phyloP scores from a whole-genome alignment of 2,329 filamentous ascomycete species.

The Colletotrichum costaricense region DNA sequence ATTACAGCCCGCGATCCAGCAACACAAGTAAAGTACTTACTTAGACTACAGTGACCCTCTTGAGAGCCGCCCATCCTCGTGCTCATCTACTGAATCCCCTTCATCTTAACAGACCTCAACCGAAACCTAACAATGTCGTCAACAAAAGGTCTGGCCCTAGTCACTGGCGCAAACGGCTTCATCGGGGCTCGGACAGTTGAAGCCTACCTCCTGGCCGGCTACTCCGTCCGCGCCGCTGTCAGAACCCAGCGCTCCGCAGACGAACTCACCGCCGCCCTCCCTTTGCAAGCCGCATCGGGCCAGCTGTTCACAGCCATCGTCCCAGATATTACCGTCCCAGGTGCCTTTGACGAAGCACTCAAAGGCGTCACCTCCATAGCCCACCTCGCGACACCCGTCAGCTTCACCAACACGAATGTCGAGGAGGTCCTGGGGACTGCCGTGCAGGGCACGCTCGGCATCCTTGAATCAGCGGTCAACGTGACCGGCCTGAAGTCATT shows the following conservation, averaged over 20 bases:
- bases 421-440: conserved; percentile 54
- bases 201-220: conserved; percentile 49
- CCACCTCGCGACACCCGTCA: conserved; percentile 54
- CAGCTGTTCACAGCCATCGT: conserved; percentile 44
- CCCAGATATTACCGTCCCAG: conserved; percentile 45
- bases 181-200: conserved; percentile 50
- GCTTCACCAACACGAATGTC: conserved; percentile 52
- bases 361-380: conserved; percentile 52
- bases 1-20: no score
- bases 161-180: conserved; percentile 54
- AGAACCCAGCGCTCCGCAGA: conserved; percentile 41
- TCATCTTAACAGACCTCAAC: background rate
- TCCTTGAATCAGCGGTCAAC: conserved; percentile 53
- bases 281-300: conserved; percentile 33
- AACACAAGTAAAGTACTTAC: no score
- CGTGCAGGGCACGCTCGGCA: conserved; percentile 47
- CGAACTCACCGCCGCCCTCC: conserved; percentile 37
- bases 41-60: no score
- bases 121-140: conserved; percentile 6
- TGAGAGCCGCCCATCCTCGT: background rate
- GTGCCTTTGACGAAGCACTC: conserved; percentile 50
- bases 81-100: background rate
- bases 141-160: conserved; percentile 39
- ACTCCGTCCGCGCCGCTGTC: conserved; percentile 51
- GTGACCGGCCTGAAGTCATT: conserved; percentile 50